These are phyloP conservation scores for Vitis rupestris DNA, from an alignment of 164 flowering plant species.

Conservation along the genomic window DNA sequence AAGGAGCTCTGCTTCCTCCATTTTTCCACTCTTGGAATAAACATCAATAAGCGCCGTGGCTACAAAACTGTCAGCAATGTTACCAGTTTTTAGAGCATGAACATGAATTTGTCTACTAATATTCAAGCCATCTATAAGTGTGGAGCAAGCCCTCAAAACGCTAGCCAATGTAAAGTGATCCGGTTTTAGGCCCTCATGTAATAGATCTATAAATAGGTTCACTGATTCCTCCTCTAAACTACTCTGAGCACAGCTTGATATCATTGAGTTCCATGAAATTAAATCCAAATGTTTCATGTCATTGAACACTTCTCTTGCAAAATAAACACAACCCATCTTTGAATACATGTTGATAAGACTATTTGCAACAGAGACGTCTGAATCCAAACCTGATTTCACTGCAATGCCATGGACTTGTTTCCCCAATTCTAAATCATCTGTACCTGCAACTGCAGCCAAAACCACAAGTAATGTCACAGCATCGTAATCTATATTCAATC, in stretches of 20 bases:
- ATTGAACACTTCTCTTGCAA: slow-evolving; percentile 31
- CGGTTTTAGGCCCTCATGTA: slow-evolving; percentile 33
- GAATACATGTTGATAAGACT: slow-evolving; percentile 57
- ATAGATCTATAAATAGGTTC: slow-evolving; percentile 26
- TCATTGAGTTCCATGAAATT: slow-evolving; percentile 64
- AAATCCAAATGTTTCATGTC: slow-evolving; percentile 43
- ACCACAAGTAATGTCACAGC: slow-evolving; percentile 37
- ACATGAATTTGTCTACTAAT: slow-evolving; percentile 52
- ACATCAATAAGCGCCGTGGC: slow-evolving; percentile 51
- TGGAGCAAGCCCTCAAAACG: slow-evolving; percentile 48
- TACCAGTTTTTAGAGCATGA: slow-evolving; percentile 42
- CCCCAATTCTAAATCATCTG: slow-evolving; percentile 30
- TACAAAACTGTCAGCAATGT: slow-evolving; percentile 37
- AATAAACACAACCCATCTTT: slow-evolving; percentile 28
- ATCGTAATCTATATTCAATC: slow-evolving; percentile 29
- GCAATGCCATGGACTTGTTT: slow-evolving; percentile 41
- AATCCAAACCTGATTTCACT: slow-evolving; percentile 37
- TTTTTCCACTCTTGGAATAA: slow-evolving; percentile 42
- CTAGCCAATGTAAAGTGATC: slow-evolving; percentile 56
- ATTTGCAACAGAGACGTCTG: slow-evolving; percentile 33
- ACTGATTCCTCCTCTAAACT: slow-evolving; percentile 34
- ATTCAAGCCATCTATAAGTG: slow-evolving; percentile 19
- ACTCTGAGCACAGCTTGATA: slow-evolving; percentile 39
- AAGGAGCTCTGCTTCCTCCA: slow-evolving; percentile 44
- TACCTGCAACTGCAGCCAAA: slow-evolving; percentile 32